Conservation (phyloP, 306 rosid species). For the Sesbania bispinosa region DNA sequence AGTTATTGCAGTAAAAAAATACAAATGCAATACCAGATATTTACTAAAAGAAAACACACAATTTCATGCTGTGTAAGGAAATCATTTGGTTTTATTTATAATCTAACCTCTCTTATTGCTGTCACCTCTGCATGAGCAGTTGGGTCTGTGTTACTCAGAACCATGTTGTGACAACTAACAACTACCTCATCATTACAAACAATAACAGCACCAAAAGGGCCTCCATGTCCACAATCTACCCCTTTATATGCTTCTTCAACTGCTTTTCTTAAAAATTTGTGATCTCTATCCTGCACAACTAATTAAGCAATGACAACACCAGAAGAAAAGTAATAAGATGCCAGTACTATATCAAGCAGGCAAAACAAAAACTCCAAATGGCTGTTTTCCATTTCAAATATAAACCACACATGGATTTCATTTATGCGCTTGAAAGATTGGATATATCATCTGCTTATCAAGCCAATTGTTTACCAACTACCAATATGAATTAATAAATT, state of each 20-base stretch:
- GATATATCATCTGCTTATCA: background rate
- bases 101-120: constrained; percentile 88
- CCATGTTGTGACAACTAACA: constrained; percentile 93
- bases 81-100: background rate
- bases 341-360: background rate
- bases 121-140: constrained; percentile 98
- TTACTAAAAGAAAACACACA: background rate
- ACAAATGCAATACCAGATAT: background rate
- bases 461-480: background rate
- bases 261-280: constrained; percentile 70
- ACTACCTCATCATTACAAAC: constrained; percentile 72
- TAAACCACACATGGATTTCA: background rate
- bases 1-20: constrained; percentile 3
- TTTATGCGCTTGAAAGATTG: background rate
- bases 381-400: background rate
- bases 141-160: constrained; percentile 73
- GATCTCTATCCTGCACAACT: constrained; percentile 89
- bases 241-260: constrained; percentile 95
- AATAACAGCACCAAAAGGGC: constrained; percentile 93
- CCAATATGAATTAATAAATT: background rate
- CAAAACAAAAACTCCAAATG: constrained; percentile 16
- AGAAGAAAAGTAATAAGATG: constrained; percentile 16
- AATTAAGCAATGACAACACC: constrained; percentile 37
- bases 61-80: background rate
- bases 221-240: constrained; percentile 81